Evolutionary conservation across 257 asterid species (phyloP).

Genomic region (Datura wrightii): DNA sequence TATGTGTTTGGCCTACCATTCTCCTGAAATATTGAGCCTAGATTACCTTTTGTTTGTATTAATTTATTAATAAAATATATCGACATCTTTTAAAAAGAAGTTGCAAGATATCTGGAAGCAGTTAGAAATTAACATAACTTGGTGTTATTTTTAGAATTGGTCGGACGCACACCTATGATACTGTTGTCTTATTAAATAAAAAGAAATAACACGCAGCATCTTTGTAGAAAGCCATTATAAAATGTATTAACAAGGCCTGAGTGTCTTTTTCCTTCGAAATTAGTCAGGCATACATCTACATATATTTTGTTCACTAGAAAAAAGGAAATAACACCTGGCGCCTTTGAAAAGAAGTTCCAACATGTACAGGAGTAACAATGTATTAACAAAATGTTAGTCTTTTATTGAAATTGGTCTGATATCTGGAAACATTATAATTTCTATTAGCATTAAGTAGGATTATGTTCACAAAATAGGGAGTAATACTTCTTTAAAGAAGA

Average conservation of each 20-base stretch:
- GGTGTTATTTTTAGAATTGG: conserved; percentile 13
- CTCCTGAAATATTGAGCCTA: neutral
- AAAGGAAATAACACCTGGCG: neutral
- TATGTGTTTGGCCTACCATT: neutral
- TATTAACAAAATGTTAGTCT: neutral
- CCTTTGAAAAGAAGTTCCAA: neutral
- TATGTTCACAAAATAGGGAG: neutral
- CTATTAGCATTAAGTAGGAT: neutral
- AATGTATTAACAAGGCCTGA: neutral
- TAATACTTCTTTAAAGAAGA: too few relatives aligned
- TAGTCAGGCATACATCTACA: neutral
- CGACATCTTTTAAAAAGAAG: neutral
- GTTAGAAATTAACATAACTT: neutral
- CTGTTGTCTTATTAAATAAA: neutral
- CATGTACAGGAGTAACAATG: neutral
- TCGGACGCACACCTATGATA: neutral
- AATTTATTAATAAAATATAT: neutral
- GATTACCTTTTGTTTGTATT: neutral
- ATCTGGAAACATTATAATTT: neutral
- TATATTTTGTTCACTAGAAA: neutral
- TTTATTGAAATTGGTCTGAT: neutral
- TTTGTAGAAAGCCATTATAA: neutral
- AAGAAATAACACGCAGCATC: neutral
- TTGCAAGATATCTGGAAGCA: neutral
- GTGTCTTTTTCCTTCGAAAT: neutral